Evolutionary conservation across 2,329 filamentous ascomycete species (phyloP).

Genomic region (Colletotrichum trifolii): DNA sequence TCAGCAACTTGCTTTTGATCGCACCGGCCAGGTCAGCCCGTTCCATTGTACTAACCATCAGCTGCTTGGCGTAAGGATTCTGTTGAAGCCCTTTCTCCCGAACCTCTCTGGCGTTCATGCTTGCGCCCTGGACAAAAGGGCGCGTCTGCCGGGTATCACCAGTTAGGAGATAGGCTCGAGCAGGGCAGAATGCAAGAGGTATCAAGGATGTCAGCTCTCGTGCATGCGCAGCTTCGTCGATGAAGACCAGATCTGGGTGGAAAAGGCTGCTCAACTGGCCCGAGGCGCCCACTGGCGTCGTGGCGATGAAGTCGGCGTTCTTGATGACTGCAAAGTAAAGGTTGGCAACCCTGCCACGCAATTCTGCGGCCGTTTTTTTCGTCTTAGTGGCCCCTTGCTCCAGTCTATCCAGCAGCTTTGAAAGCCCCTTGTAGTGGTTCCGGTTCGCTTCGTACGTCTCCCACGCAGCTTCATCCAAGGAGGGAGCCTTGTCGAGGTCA

Average conservation of each 20-base stretch:
- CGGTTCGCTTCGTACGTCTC: slow-evolving; percentile 50
- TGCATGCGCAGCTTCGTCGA: slow-evolving; percentile 73
- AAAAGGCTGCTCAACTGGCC: slow-evolving; percentile 62
- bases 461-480: slow-evolving; percentile 57
- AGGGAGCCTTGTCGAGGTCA: slow-evolving; percentile 41
- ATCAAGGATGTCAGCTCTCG: slow-evolving; percentile 59
- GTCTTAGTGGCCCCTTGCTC: slow-evolving; percentile 36
- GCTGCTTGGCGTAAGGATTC: slow-evolving; percentile 27
- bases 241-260: slow-evolving; percentile 85
- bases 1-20: slow-evolving; percentile 46
- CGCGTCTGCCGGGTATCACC: slow-evolving; percentile 58
- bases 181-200: slow-evolving; percentile 54
- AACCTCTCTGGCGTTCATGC: background rate
- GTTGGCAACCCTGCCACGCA: slow-evolving; percentile 45
- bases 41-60: slow-evolving; percentile 50
- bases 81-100: slow-evolving; percentile 5
- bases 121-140: slow-evolving; percentile 51
- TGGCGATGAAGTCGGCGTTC: slow-evolving; percentile 56
- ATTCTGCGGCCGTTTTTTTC: slow-evolving; percentile 21
- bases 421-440: slow-evolving; percentile 47
- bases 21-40: slow-evolving; percentile 48
- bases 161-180: slow-evolving; percentile 56
- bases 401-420: slow-evolving; percentile 48
- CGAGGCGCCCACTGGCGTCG: slow-evolving; percentile 56
- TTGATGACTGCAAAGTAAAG: slow-evolving; percentile 53